Evolutionary conservation across 2,329 filamentous ascomycete species (phyloP).

Genomic region (Fusarium dimerum): DNA sequence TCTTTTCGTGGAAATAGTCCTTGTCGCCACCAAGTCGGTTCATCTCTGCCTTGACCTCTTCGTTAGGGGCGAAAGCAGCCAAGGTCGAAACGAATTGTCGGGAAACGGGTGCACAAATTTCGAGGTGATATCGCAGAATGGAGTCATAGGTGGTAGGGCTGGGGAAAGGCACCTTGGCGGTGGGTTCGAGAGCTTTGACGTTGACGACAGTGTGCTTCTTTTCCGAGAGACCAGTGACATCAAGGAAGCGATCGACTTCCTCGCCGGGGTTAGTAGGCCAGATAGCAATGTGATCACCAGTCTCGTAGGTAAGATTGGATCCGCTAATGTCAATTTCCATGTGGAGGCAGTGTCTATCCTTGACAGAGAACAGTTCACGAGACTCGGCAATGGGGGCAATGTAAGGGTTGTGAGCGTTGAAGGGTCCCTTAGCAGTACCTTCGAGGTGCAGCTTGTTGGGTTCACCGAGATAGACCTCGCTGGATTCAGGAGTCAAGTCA

Average conservation of each 20-base stretch:
- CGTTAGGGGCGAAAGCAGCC: constrained; percentile 85
- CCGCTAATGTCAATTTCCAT: constrained; percentile 90
- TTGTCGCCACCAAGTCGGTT: constrained; percentile 87
- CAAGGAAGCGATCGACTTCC: constrained; percentile 88
- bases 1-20: constrained; percentile 89
- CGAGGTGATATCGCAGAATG: constrained; percentile 91
- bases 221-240: constrained; percentile 70
- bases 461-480: constrained; percentile 90
- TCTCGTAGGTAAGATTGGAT: constrained; percentile 91
- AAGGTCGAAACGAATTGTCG: constrained; percentile 91
- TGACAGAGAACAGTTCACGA: constrained; percentile 84
- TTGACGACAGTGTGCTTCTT: constrained; percentile 83
- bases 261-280: constrained; percentile 95
- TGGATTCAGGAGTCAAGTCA: constrained; percentile 70
- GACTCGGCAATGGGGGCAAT: constrained; percentile 93
- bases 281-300: constrained; percentile 93
- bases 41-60: constrained; percentile 84
- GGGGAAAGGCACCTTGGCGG: constrained; percentile 96
- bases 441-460: constrained; percentile 96
- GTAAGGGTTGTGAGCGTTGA: constrained; percentile 95
- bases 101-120: constrained; percentile 92
- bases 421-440: constrained; percentile 80
- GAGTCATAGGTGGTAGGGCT: constrained; percentile 96
- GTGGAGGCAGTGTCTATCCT: constrained; percentile 92
- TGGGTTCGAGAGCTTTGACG: constrained; percentile 90